phyloP scores from a whole-genome alignment of 2,329 filamentous ascomycete genomes.

The Pseudocercospora fijiensis region DNA sequence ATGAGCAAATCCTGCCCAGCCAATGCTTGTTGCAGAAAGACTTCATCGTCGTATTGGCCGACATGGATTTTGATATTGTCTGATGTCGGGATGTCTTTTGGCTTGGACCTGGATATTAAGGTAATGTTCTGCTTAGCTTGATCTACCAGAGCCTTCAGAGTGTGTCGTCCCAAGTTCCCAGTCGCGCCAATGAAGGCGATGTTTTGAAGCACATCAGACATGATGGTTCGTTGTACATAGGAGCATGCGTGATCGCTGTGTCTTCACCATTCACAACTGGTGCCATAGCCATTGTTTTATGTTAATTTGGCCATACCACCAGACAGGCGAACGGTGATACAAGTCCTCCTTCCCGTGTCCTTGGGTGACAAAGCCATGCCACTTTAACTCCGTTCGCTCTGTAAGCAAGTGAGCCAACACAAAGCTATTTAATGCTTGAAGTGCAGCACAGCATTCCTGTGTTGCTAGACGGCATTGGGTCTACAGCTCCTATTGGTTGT shows the following conservation, averaged over 20 bases:
- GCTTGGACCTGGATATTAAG: conserved; percentile 39
- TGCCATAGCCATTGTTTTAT: neutral
- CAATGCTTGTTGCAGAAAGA: conserved; percentile 25
- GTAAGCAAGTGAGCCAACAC: neutral
- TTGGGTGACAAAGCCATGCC: neutral
- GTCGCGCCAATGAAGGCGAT: conserved; percentile 44
- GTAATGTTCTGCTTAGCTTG: conserved; percentile 36
- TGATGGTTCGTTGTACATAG: neutral
- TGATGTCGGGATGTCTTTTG: conserved; percentile 41
- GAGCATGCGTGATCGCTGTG: neutral
- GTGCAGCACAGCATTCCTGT: too few species aligned
- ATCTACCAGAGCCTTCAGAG: conserved; percentile 33
- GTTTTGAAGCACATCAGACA: conserved; percentile 32
- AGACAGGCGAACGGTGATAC: neutral
- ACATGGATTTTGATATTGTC: conserved; percentile 26
- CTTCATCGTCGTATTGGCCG: conserved; percentile 27
- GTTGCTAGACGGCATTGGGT: neutral
- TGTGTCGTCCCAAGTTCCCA: conserved; percentile 35
- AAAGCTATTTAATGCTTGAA: neutral
- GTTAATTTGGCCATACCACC: neutral
- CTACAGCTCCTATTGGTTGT: neutral
- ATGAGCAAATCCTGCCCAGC: conserved; percentile 34
- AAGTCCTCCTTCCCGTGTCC: neutral
- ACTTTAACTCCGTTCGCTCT: neutral
- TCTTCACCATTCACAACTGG: neutral